Evolutionary conservation across 2,329 filamentous ascomycete genomes (phyloP).

Genomic region (Tolypocladium nubicola): DNA sequence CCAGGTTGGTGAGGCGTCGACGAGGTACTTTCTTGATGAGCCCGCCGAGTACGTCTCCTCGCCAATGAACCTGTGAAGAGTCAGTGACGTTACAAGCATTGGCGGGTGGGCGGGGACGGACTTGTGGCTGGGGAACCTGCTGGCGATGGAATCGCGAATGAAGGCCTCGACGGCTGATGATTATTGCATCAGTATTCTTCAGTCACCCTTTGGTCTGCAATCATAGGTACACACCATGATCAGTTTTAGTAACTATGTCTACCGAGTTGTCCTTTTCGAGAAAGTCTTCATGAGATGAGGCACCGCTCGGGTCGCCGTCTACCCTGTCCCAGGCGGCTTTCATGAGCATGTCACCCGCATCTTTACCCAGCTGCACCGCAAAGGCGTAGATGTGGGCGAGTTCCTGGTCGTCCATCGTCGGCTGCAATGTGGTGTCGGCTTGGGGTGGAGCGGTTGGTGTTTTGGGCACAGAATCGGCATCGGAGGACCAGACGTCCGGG

Average conservation of each 20-base stretch:
- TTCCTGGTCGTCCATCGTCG: constrained; percentile 29
- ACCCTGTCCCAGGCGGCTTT: constrained; percentile 36
- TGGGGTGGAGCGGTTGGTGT: too few species aligned
- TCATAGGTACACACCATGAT: constrained; percentile 44
- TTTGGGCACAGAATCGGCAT: too few species aligned
- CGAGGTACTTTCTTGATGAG: constrained; percentile 54
- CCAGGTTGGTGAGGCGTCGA: constrained; percentile 57
- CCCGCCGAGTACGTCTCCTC: constrained; percentile 68
- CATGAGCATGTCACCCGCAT: constrained; percentile 58
- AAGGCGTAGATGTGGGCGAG: constrained; percentile 59
- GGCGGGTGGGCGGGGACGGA: constrained; percentile 22
- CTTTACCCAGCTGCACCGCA: constrained; percentile 58
- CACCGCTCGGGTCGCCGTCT: constrained; percentile 7
- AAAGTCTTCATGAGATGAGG: constrained; percentile 10
- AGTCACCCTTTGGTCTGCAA: too few species aligned
- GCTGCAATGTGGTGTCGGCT: background rate
- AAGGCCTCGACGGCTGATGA: constrained; percentile 58
- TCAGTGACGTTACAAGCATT: too few species aligned
- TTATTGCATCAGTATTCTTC: background rate
- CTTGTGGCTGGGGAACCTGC: constrained; percentile 55
- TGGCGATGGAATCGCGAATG: constrained; percentile 46
- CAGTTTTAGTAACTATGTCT: constrained; percentile 68
- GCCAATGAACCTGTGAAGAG: constrained; percentile 48
- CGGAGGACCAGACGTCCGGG: background rate
- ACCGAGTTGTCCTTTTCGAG: constrained; percentile 64